These are phyloP conservation scores for Pyricularia sp. DNA, from an alignment of 2,329 filamentous ascomycete species.

Conservation along the genomic window DNA sequence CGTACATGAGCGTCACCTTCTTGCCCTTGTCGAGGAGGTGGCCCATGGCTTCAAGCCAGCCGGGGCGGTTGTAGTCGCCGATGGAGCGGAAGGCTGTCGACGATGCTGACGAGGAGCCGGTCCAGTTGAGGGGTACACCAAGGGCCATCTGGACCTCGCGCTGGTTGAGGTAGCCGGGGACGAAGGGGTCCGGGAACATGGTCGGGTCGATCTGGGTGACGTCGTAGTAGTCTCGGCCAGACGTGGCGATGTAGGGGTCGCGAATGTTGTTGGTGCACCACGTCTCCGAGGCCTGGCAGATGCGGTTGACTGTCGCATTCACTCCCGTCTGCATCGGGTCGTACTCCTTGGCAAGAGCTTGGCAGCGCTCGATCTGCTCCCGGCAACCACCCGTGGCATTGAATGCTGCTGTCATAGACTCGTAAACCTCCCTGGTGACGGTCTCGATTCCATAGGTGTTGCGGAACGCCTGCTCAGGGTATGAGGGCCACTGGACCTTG, in stretches of 20 bases:
- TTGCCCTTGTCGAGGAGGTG: slow-evolving; percentile 52
- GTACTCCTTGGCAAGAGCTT: slow-evolving; percentile 24
- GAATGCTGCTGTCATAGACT: slow-evolving; percentile 35
- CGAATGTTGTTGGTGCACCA: slow-evolving; percentile 50
- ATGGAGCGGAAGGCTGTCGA: slow-evolving; percentile 35
- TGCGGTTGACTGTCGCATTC: slow-evolving; percentile 25
- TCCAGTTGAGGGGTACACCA: slow-evolving; percentile 53
- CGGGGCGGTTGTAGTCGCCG: slow-evolving; percentile 55
- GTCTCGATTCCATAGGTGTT: slow-evolving; percentile 57
- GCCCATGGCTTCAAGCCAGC: slow-evolving; percentile 50
- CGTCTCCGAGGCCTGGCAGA: slow-evolving; percentile 44
- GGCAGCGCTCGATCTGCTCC: slow-evolving; percentile 43
- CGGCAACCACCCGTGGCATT: slow-evolving; percentile 40
- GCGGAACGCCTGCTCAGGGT: slow-evolving; percentile 47
- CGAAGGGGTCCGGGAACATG: slow-evolving; percentile 54
- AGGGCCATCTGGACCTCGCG: slow-evolving; percentile 45
- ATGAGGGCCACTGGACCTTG: slow-evolving; percentile 48
- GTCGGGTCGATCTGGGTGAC: slow-evolving; percentile 46
- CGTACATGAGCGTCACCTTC: slow-evolving; percentile 63
- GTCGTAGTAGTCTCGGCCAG: slow-evolving; percentile 50
- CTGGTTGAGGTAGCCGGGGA: slow-evolving; percentile 55
- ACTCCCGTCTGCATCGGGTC: slow-evolving; percentile 32
- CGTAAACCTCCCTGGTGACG: slow-evolving; percentile 39
- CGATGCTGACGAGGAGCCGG: slow-evolving; percentile 36
- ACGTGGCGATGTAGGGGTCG: slow-evolving; percentile 39